A percentile compares a stretch with the other conserved stretches of the same genome.
Evolutionary conservation across 805 yeast species (phyloP).

Genomic region (Candida xiaguanensis): DNA sequence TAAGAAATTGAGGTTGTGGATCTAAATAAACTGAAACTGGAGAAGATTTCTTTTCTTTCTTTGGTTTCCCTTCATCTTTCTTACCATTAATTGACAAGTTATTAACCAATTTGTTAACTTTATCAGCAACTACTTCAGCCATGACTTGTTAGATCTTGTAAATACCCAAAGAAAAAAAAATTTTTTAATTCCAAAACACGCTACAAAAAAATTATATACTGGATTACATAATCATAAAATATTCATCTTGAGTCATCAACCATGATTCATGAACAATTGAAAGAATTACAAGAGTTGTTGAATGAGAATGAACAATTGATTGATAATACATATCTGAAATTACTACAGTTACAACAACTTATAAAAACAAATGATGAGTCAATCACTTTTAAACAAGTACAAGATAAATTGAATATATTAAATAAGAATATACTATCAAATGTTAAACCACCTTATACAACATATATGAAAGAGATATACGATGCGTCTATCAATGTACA

Average conservation of each 20-base stretch:
- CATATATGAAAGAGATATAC: not conserved
- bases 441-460: not conserved
- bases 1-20: slow-evolving; percentile 84
- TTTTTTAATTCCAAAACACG: slow-evolving; percentile 3
- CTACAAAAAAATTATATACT: slow-evolving; percentile 3
- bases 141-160: slow-evolving; percentile 2
- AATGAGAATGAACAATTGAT: slow-evolving; percentile 10
- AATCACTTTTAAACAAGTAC: not conserved
- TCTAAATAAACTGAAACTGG: slow-evolving; percentile 45
- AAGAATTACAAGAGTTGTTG: slow-evolving; percentile 12
- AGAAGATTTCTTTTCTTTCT: slow-evolving; percentile 29
- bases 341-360: slow-evolving; percentile 3
- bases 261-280: slow-evolving; percentile 8
- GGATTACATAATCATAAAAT: too few species aligned
- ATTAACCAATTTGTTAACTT: slow-evolving; percentile 38
- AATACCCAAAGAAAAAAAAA: not conserved
- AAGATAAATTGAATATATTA: not conserved
- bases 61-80: slow-evolving; percentile 8
- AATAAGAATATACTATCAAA: not conserved
- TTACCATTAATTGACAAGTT: slow-evolving; percentile 3
- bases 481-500: not conserved
- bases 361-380: not conserved
- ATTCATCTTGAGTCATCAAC: slow-evolving; percentile 1
- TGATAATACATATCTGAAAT: slow-evolving; percentile 8
- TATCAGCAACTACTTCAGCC: slow-evolving; percentile 19